These are phyloP conservation scores for Raphanus raphanistrum DNA, from an alignment of 345 rosid species.

Conservation along the genomic window DNA sequence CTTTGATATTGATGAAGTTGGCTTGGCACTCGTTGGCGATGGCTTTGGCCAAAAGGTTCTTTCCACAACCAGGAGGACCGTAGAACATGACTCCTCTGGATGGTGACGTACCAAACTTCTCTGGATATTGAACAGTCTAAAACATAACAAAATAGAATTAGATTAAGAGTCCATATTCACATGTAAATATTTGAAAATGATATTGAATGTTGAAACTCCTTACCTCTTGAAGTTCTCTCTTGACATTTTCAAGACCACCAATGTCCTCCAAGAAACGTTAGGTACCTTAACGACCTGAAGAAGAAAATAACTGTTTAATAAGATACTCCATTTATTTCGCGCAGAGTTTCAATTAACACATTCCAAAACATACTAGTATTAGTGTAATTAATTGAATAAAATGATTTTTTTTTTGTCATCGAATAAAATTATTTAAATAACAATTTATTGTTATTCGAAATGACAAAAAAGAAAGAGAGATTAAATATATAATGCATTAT, in stretches of 20 bases:
- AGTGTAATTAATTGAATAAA: not conserved
- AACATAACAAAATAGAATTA: not conserved
- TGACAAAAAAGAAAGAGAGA: no score
- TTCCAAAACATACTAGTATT: no score
- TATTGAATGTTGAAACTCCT: conserved; percentile 29
- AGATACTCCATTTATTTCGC: not conserved
- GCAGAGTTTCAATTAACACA: not conserved
- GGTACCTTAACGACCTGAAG: conserved; percentile 71
- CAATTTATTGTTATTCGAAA: no score
- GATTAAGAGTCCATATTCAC: not conserved
- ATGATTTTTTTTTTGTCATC: no score
- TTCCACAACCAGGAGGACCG: conserved; percentile 76
- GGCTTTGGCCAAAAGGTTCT: conserved; percentile 67
- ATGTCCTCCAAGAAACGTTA: conserved; percentile 67
- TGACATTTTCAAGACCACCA: conserved; percentile 75
- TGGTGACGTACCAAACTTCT: conserved; percentile 32
- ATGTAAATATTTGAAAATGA: not conserved
- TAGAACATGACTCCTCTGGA: conserved; percentile 74
- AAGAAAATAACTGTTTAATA: not conserved
- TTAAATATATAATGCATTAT: no score
- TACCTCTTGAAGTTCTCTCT: conserved; percentile 78
- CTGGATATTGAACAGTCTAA: not conserved
- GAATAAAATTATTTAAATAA: no score
- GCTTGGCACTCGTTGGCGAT: conserved; percentile 76
- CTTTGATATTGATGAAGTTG: conserved; percentile 70